phyloP scores from a whole-genome alignment of 2,329 filamentous ascomycete genomes.

The Davidsoniella neocaledoniae region DNA sequence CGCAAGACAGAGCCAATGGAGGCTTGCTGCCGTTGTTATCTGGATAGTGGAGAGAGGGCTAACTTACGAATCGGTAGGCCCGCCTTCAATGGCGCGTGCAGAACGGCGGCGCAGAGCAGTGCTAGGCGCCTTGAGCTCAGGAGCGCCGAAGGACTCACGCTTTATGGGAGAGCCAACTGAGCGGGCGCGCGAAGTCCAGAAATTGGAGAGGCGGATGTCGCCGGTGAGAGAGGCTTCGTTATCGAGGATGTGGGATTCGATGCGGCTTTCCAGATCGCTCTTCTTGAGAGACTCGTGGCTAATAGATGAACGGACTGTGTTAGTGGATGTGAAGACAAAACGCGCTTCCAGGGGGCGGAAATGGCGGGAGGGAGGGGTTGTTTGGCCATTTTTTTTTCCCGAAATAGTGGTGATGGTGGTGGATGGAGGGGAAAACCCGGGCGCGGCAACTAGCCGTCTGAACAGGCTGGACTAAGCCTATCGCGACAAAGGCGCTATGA shows the following conservation, averaged over 20 bases:
- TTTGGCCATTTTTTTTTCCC: too few relatives aligned
- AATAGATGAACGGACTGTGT: constrained; percentile 3
- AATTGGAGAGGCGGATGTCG: constrained; percentile 51
- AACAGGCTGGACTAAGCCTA: too few relatives aligned
- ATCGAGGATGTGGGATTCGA: constrained; percentile 56
- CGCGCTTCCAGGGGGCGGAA: not conserved
- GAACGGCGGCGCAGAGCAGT: constrained; percentile 25
- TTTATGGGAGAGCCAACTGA: constrained; percentile 44
- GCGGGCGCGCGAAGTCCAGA: constrained; percentile 54
- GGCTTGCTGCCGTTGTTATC: too few relatives aligned
- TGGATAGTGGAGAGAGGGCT: not conserved
- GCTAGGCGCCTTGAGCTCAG: constrained; percentile 22
- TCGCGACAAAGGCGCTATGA: too few relatives aligned
- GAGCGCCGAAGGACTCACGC: constrained; percentile 29
- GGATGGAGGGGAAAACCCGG: not conserved
- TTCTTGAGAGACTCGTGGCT: constrained; percentile 62
- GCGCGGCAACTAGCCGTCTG: too few relatives aligned
- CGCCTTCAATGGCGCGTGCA: constrained; percentile 29
- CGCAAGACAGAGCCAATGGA: not conserved
- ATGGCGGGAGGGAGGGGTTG: not conserved
- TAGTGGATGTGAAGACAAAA: constrained; percentile 8
- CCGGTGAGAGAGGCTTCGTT: constrained; percentile 49
- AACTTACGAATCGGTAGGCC: constrained; percentile 22
- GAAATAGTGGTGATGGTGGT: not conserved
- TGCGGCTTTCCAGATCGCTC: constrained; percentile 55